Percentiles rank a stretch among this genome's conserved stretches.
Evolutionary conservation across 1,284 basidiomycete species (phyloP).

Genomic region (Stygiomarasmius scandens): DNA sequence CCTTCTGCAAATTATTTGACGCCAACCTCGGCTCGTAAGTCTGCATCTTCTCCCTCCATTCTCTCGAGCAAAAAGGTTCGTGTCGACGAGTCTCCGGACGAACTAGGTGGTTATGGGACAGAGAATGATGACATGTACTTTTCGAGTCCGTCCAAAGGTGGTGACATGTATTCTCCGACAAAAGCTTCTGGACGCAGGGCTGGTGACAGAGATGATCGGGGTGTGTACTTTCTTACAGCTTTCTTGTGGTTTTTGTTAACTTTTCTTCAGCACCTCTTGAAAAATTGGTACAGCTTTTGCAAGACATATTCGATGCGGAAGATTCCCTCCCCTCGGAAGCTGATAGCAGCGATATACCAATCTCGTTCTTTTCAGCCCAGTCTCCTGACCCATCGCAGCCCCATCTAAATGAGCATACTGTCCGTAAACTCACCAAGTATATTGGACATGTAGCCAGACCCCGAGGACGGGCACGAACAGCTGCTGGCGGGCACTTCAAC

Average conservation of each 20-base stretch:
- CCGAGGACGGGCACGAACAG: constrained; percentile 57
- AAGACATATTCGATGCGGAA: constrained; percentile 90
- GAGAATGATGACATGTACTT: constrained; percentile 37
- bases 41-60: constrained; percentile 30
- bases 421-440: constrained; percentile 71
- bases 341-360: constrained; percentile 53
- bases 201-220: constrained; percentile 77
- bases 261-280: constrained; percentile 11
- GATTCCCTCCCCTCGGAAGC: constrained; percentile 75
- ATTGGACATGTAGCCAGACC: constrained; percentile 68
- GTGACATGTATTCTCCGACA: constrained; percentile 31
- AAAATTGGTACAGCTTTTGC: constrained; percentile 50
- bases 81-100: constrained; percentile 44
- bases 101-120: constrained; percentile 62
- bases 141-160: constrained; percentile 31
- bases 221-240: constrained; percentile 39
- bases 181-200: constrained; percentile 59
- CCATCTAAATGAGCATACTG: constrained; percentile 57
- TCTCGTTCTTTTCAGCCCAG: constrained; percentile 66
- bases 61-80: constrained; percentile 31
- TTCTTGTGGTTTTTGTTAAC: neutral
- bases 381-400: constrained; percentile 62
- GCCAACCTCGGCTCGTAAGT: constrained; percentile 41
- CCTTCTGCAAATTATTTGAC: constrained; percentile 56
- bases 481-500: constrained; percentile 41